Conservation (phyloP, 164 flowering plant species). For the Macadamia tetraphylla region DNA sequence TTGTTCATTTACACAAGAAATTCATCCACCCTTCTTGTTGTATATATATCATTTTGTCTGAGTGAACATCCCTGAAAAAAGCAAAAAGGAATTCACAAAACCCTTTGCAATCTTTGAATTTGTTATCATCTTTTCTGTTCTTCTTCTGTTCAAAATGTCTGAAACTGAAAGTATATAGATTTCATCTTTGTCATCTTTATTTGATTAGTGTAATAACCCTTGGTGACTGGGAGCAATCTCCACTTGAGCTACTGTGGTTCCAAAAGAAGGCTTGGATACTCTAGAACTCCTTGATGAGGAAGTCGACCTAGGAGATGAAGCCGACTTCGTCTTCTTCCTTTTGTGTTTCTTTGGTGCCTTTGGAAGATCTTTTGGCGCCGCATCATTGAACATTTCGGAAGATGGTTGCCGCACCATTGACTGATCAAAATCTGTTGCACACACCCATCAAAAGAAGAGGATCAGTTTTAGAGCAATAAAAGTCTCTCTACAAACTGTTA, state of each 20-base stretch:
- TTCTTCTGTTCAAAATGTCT: no score
- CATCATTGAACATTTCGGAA: no score
- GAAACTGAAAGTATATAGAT: not conserved
- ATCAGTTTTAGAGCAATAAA: no score
- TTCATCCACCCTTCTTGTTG: not conserved
- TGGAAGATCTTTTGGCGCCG: no score
- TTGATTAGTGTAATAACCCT: not conserved
- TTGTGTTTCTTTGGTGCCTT: conserved; percentile 17
- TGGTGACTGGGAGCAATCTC: conserved; percentile 7
- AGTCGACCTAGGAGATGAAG: conserved; percentile 1
- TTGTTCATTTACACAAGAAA: conserved; percentile 6
- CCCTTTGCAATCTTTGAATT: not conserved
- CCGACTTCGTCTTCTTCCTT: conserved; percentile 20
- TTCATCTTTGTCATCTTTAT: not conserved
- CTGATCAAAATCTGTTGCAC: no score
- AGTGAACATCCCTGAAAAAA: not conserved
- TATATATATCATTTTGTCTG: not conserved
- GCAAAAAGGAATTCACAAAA: no score
- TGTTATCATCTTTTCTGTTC: not conserved
- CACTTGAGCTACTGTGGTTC: not conserved
- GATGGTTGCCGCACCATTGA: no score
- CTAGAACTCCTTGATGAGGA: conserved; percentile 10
- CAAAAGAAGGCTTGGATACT: conserved; percentile 14
- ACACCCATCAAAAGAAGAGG: no score
- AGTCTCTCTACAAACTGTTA: no score